Base-by-base conservation (phyloP, 2,329 filamentous ascomycete species). In the Penicillium sp. region DNA sequence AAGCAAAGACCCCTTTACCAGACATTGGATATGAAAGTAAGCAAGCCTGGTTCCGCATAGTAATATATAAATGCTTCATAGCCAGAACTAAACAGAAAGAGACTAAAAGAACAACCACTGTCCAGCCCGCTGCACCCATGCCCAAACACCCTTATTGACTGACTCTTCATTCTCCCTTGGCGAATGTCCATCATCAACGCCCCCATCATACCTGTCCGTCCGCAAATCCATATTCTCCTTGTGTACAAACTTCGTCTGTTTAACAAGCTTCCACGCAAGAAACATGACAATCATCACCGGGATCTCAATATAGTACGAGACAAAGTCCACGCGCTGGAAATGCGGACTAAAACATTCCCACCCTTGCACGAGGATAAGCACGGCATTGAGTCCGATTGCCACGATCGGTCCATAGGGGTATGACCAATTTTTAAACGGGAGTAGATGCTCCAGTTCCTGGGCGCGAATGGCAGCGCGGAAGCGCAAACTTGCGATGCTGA, bases 341-440 rank as follows among this genome's bases (percentile, higher is more conserved):
- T 44, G 58, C 2, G 76, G 77, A 28, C 72, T 78, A 61, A 83
- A 82, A 37, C 71, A 76, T 12, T 53, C 53, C 63, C 65, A 83
- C 2, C 80, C 79, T 48, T 82, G 79, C 0, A 81, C 70, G 1
- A 82, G 66, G 3, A 83, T 73, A 7, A 84, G 65, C 16, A 82
- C 68, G 37, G 58, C 66, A 53, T 80, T 81, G 26, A 82, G 64
- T 0, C 74, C 44, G 10, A 82, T 68, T 4, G 71, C 73, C 12
- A 76, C 52, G 54, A 75, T 72, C 0, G 79, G 79, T 0, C 79
- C 78, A 40, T 68, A 73, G 0, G 80, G 80, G 43, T 83, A 82
- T 0, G 78, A 80, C 75, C 76, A 81, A 52, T 82, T 82, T 43
- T 72, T 75, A 62, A 79, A 83, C 0, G 79, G 78, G 0, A 83